A percentile compares a stretch with the other conserved stretches of the same genome.
Evolutionary conservation across 2,329 filamentous ascomycete genomes (phyloP).

Genomic region (Niveomyces coronatus): DNA sequence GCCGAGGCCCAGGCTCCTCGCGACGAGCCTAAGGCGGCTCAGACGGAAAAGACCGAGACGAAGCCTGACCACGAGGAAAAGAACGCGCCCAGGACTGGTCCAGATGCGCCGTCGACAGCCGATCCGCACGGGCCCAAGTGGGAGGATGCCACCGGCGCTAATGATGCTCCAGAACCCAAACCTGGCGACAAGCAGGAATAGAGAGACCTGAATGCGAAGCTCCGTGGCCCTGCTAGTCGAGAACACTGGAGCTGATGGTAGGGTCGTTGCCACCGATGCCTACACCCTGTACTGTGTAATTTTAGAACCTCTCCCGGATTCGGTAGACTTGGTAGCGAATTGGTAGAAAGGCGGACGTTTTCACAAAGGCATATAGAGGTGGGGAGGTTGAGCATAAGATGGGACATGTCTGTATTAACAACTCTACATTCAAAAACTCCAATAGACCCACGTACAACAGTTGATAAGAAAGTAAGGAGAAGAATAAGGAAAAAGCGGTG

Average conservation of each 20-base stretch:
- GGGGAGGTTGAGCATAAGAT: not conserved
- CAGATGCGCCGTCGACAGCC: not conserved
- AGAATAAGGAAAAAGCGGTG: not conserved
- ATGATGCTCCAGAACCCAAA: conserved; percentile 12
- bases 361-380: conserved; percentile 8
- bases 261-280: too few relatives aligned
- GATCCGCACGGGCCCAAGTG: conserved; percentile 12
- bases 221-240: too few relatives aligned
- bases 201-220: not conserved
- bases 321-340: conserved; percentile 2
- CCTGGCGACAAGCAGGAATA: not conserved
- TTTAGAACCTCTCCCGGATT: not conserved
- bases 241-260: too few relatives aligned
- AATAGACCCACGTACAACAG: too few relatives aligned
- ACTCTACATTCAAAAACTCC: conserved; percentile 4
- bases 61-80: not conserved
- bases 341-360: conserved; percentile 4
- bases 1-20: too few relatives aligned
- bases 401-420: conserved; percentile 7
- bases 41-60: conserved; percentile 3
- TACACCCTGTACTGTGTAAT: conserved; percentile 6
- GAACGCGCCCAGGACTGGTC: conserved; percentile 1
- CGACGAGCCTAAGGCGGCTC: not conserved
- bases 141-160: conserved; percentile 22
- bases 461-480: not conserved